These are phyloP conservation scores for Backusella circina DNA, from an alignment of 192 early-diverging fungal genomes.

Conservation along the genomic window DNA sequence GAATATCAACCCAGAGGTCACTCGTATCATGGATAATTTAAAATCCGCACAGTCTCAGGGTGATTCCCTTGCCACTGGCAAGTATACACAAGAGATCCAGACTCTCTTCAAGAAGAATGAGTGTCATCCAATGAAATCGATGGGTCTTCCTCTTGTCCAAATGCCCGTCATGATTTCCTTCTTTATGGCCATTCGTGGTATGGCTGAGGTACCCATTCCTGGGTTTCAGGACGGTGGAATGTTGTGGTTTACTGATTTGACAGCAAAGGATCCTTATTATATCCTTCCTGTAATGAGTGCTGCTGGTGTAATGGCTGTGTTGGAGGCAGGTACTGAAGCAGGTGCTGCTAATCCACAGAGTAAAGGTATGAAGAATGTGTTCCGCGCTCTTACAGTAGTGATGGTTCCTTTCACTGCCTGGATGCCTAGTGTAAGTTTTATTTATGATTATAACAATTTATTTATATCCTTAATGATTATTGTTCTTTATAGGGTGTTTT, in stretches of 20 bases:
- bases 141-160: conserved; percentile 64
- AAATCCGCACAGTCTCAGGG: conserved; percentile 48
- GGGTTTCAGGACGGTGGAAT: conserved; percentile 75
- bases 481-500: conserved; percentile 62
- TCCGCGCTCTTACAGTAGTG: conserved; percentile 41
- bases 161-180: conserved; percentile 80
- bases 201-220: conserved; percentile 81
- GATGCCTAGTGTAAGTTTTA: conserved; percentile 44
- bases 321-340: conserved; percentile 55
- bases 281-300: conserved; percentile 77
- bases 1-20: conserved; percentile 70
- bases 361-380: conserved; percentile 39
- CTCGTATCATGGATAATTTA: conserved; percentile 64
- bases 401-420: conserved; percentile 46
- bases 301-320: conserved; percentile 63
- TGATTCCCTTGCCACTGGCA: conserved; percentile 53
- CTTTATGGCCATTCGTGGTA: conserved; percentile 77
- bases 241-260: conserved; percentile 85
- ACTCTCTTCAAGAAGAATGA: conserved; percentile 58
- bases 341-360: conserved; percentile 36
- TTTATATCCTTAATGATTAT: background rate
- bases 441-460: conserved; percentile 16
- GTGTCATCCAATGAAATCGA: conserved; percentile 59
- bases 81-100: conserved; percentile 53
- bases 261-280: conserved; percentile 74